Evolutionary conservation across 306 rosid genomes (phyloP).

Genomic region (Castanea sativa): DNA sequence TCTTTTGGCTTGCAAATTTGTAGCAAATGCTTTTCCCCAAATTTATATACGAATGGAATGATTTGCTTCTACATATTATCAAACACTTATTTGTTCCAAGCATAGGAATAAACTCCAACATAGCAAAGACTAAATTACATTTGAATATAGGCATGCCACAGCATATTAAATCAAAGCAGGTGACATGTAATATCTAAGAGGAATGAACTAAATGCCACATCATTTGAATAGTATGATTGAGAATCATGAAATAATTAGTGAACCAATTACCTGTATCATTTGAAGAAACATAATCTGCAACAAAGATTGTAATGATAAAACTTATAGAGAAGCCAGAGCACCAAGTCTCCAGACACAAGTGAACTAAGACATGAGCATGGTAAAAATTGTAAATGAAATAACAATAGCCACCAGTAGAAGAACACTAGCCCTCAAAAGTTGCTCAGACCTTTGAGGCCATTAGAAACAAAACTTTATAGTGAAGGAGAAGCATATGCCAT

Average conservation of each 20-base stretch:
- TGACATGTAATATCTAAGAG: slow-evolving; percentile 86
- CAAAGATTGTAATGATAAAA: no score
- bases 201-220: slow-evolving; percentile 89
- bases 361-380: neutral
- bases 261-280: neutral
- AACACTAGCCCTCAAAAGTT: neutral
- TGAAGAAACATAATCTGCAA: no score
- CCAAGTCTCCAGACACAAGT: neutral
- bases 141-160: no score
- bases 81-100: no score
- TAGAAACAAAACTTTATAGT: neutral
- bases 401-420: neutral
- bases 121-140: no score
- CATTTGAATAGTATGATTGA: slow-evolving; percentile 49
- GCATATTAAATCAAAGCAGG: slow-evolving; percentile 33
- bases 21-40: slow-evolving; percentile 95
- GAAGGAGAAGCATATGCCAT: neutral
- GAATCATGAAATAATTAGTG: slow-evolving; percentile 15
- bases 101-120: no score
- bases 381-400: neutral
- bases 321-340: no score
- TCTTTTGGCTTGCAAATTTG: slow-evolving; percentile 95
- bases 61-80: no score
- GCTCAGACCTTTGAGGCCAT: neutral
- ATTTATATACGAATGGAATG: neutral